Percentiles rank a stretch among this genome's conserved stretches.
Evolutionary conservation across 176 grass and related monocot genomes (phyloP).

Genomic region (Thinopyrum elongatum): DNA sequence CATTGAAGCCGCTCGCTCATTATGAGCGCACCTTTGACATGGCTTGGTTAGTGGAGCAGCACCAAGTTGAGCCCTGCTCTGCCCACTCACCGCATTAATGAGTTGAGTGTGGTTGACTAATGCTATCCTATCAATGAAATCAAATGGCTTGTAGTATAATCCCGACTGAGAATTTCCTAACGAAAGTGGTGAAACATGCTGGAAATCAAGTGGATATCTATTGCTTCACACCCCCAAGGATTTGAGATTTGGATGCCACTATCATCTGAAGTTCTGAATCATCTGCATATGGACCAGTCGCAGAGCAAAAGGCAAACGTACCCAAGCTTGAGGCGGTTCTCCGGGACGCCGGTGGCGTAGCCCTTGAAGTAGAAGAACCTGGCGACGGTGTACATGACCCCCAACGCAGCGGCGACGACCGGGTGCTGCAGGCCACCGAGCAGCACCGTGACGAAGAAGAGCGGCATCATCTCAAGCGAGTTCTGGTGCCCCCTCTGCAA

Average conservation of each 20-base stretch:
- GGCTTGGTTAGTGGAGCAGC: background rate
- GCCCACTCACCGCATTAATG: background rate
- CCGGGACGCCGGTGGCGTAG: conserved; percentile 78
- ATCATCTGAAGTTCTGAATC: background rate
- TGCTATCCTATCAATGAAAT: background rate
- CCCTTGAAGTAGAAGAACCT: conserved; percentile 99
- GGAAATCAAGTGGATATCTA: background rate
- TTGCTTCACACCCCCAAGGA: background rate
- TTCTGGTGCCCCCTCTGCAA: conserved; percentile 97
- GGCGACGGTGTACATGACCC: conserved; percentile 58
- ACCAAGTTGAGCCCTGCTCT: background rate
- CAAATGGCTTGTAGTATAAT: background rate
- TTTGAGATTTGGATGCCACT: background rate
- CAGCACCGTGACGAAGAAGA: conserved; percentile 83
- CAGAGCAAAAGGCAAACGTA: conserved; percentile 21
- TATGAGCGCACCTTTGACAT: background rate
- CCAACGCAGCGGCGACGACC: conserved; percentile 56
- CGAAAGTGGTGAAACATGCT: background rate
- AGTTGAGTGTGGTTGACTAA: background rate
- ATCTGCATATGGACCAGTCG: too few species aligned
- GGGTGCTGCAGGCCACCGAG: conserved; percentile 81
- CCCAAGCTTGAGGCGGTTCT: conserved; percentile 90
- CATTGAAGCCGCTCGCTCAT: background rate
- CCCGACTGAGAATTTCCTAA: background rate
- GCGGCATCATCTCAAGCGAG: conserved; percentile 90